Evolutionary conservation across 176 grass and related monocot genomes (phyloP).

Genomic region (Avena eriantha): DNA sequence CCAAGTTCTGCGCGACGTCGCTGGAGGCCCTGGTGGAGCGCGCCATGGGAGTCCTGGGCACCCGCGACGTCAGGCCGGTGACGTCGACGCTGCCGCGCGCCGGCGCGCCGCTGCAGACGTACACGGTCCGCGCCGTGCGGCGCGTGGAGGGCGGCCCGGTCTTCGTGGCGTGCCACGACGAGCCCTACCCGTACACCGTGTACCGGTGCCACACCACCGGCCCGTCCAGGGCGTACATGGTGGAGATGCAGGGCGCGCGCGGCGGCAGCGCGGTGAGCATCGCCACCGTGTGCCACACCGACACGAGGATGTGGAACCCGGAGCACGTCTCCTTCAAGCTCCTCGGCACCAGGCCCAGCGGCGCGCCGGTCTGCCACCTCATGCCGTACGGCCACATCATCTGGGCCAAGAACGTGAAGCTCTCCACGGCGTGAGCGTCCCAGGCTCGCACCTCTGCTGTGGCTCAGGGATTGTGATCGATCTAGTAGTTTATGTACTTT

Average conservation of each 20-base stretch:
- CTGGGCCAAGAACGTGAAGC: slow-evolving; percentile 48
- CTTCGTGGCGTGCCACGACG: slow-evolving; percentile 60
- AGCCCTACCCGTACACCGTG: slow-evolving; percentile 56
- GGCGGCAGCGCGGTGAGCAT: slow-evolving; percentile 15
- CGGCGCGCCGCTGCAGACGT: slow-evolving; percentile 31
- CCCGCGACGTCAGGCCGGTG: slow-evolving; percentile 30
- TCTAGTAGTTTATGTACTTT: not conserved
- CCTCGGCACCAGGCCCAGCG: slow-evolving; percentile 52
- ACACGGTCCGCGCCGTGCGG: slow-evolving; percentile 36
- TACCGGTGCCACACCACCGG: slow-evolving; percentile 61
- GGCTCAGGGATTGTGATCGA: not conserved
- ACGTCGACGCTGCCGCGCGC: slow-evolving; percentile 45
- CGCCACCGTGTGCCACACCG: slow-evolving; percentile 56
- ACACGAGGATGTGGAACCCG: slow-evolving; percentile 55
- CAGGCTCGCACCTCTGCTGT: not conserved
- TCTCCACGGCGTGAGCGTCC: slow-evolving; percentile 14
- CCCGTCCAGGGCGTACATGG: slow-evolving; percentile 50
- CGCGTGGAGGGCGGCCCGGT: slow-evolving; percentile 15
- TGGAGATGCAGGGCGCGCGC: slow-evolving; percentile 44
- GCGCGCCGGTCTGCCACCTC: slow-evolving; percentile 52
- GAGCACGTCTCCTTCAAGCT: slow-evolving; percentile 63
- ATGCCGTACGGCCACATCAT: slow-evolving; percentile 61
- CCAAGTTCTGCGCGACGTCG: slow-evolving; percentile 58
- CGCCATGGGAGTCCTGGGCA: slow-evolving; percentile 45
- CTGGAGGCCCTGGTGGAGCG: slow-evolving; percentile 49